phyloP scores from a whole-genome alignment of 2,329 filamentous ascomycete genomes.

The Purpureocillium lavendulum region DNA sequence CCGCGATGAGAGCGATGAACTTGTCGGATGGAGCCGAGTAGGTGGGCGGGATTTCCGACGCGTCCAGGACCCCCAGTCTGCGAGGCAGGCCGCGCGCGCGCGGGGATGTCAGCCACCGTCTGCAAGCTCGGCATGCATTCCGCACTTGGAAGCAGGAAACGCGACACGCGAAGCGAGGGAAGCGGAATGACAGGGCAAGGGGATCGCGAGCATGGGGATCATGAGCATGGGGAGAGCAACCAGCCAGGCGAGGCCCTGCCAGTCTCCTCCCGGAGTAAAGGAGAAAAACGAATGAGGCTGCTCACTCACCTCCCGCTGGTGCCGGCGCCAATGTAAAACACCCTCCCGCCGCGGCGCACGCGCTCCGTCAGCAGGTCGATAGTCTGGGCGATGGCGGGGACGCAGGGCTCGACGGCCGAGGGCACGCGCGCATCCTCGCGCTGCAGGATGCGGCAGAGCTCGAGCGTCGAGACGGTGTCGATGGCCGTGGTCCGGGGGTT shows the following conservation, averaged over 20 bases:
- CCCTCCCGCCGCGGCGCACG: conserved; percentile 8
- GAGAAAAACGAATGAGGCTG: too few species aligned
- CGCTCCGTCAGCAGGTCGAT: conserved; percentile 9
- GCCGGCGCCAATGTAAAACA: conserved; percentile 26
- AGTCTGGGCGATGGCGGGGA: conserved; percentile 8
- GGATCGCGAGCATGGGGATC: too few species aligned
- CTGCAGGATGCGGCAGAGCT: conserved; percentile 12
- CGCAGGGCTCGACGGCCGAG: conserved; percentile 9
- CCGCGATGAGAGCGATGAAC: conserved; percentile 32
- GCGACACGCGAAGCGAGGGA: neutral
- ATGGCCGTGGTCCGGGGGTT: conserved; percentile 8
- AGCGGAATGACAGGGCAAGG: too few species aligned
- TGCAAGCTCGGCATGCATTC: neutral
- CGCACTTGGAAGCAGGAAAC: neutral
- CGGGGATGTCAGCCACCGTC: neutral
- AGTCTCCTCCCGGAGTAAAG: too few species aligned
- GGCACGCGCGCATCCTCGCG: conserved; percentile 9
- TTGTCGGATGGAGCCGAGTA: conserved; percentile 28
- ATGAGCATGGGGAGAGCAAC: too few species aligned
- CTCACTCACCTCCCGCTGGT: conserved; percentile 33
- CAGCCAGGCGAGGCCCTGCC: too few species aligned
- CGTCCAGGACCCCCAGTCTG: conserved; percentile 30
- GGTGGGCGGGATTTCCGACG: conserved; percentile 32
- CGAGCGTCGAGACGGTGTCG: conserved; percentile 8
- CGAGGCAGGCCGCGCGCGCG: too few species aligned